Evolutionary conservation across 129 eudicot species (phyloP).

Genomic region (Ambrosia artemisiifolia): DNA sequence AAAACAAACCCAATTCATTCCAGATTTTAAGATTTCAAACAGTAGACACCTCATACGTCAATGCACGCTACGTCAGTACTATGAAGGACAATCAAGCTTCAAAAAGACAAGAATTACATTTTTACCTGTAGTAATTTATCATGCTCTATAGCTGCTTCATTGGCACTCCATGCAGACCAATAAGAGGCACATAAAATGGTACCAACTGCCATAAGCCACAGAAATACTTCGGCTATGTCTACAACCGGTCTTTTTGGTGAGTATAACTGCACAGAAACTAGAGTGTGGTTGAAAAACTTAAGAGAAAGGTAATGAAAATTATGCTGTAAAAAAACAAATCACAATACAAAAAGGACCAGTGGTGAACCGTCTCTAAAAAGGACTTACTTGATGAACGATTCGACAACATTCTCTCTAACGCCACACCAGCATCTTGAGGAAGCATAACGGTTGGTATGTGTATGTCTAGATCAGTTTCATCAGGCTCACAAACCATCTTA

Average conservation of each 20-base stretch:
- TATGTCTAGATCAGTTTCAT: slow-evolving; percentile 89
- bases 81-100: background rate
- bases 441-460: slow-evolving; percentile 84
- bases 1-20: too few relatives aligned
- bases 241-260: slow-evolving; percentile 79
- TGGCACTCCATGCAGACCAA: slow-evolving; percentile 93
- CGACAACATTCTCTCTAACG: slow-evolving; percentile 62
- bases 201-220: slow-evolving; percentile 87
- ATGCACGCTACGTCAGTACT: slow-evolving; percentile 12
- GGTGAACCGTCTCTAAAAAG: background rate
- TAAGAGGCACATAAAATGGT: slow-evolving; percentile 79
- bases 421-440: slow-evolving; percentile 78
- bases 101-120: background rate
- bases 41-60: slow-evolving; percentile 16
- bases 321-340: background rate
- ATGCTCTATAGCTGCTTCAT: slow-evolving; percentile 74
- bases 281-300: slow-evolving; percentile 21
- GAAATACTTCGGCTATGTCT: slow-evolving; percentile 85
- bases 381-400: slow-evolving; percentile 63
- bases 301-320: slow-evolving; percentile 16
- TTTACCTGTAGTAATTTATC: slow-evolving; percentile 69
- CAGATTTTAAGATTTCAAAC: too few relatives aligned
- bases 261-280: slow-evolving; percentile 87
- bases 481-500: slow-evolving; percentile 92
- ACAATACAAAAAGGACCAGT: background rate